These are phyloP conservation scores for Persicaria tinctoria DNA, from an alignment of 148 eudicot genomes.

Conservation along the genomic window DNA sequence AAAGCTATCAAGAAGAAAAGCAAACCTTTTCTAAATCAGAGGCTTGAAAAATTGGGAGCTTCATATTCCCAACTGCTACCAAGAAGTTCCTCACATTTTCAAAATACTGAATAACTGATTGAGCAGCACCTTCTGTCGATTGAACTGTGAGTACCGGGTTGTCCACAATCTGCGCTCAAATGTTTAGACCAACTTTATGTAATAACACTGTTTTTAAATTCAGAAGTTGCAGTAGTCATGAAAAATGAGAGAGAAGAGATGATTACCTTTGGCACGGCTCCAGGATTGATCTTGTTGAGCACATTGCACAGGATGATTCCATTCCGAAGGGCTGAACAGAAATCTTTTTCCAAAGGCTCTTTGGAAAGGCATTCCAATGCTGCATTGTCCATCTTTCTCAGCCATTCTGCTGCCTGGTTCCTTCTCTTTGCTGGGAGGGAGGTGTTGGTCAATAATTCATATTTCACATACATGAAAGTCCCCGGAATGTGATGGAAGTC, in stretches of 20 bases:
- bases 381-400: conserved; percentile 67
- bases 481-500: too few species aligned
- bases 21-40: conserved; percentile 83
- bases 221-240: neutral
- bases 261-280: conserved; percentile 53
- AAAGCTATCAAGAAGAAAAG: neutral
- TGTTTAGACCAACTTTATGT: neutral
- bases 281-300: conserved; percentile 86
- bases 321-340: conserved; percentile 72
- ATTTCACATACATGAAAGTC: too few species aligned
- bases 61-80: conserved; percentile 61
- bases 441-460: too few species aligned
- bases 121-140: conserved; percentile 72
- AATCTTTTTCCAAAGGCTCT: conserved; percentile 67
- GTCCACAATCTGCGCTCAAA: conserved; percentile 61
- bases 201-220: neutral
- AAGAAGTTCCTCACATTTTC: conserved; percentile 86
- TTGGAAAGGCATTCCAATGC: conserved; percentile 57
- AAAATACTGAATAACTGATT: conserved; percentile 76
- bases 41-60: conserved; percentile 79
- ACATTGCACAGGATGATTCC: conserved; percentile 98
- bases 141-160: conserved; percentile 54
- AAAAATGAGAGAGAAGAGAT: neutral
- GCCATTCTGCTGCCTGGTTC: conserved; percentile 81
- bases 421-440: conserved; percentile 55